Evolutionary conservation across 441 rosid genomes (phyloP).

Genomic region (Sinapis alba): DNA sequence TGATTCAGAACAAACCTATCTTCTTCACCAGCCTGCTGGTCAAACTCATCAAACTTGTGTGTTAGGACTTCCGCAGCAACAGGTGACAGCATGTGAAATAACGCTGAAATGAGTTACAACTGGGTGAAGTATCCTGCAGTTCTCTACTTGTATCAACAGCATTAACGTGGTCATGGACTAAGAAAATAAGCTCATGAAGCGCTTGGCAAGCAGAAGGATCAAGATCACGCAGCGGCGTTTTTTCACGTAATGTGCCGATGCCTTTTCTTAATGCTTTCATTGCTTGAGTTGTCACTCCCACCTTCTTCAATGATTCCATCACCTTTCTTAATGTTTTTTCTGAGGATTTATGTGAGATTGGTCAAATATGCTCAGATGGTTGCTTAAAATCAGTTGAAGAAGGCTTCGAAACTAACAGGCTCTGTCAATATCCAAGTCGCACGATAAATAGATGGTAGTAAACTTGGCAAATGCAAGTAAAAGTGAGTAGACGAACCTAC

Average conservation of each 20-base stretch:
- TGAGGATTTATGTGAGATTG: constrained; percentile 22
- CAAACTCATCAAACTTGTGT: constrained; percentile 78
- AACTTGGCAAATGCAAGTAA: constrained; percentile 11
- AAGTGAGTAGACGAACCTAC: constrained; percentile 2
- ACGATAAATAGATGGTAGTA: constrained; percentile 7
- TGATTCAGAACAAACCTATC: constrained; percentile 50
- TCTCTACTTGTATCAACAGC: constrained; percentile 44
- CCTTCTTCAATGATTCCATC: constrained; percentile 45
- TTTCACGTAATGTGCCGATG: constrained; percentile 36
- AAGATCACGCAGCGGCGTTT: constrained; percentile 47
- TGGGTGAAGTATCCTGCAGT: constrained; percentile 40
- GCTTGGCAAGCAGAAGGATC: constrained; percentile 58
- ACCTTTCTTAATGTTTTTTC: too few species aligned
- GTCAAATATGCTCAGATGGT: constrained; percentile 10
- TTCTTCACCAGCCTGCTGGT: constrained; percentile 60
- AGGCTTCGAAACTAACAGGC: constrained; percentile 24
- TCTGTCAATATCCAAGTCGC: constrained; percentile 27
- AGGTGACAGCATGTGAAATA: constrained; percentile 84
- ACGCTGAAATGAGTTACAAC: constrained; percentile 51
- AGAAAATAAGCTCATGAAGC: constrained; percentile 74
- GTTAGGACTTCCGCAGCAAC: constrained; percentile 84
- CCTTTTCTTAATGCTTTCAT: constrained; percentile 38
- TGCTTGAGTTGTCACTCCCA: constrained; percentile 33
- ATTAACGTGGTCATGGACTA: constrained; percentile 70
- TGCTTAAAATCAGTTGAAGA: constrained; percentile 25